Evolutionary conservation across 768 basidiomycete species (phyloP), one percentile per base, ranked within the genome.

Genomic region (Phylloporus rhodoxanthus): DNA sequence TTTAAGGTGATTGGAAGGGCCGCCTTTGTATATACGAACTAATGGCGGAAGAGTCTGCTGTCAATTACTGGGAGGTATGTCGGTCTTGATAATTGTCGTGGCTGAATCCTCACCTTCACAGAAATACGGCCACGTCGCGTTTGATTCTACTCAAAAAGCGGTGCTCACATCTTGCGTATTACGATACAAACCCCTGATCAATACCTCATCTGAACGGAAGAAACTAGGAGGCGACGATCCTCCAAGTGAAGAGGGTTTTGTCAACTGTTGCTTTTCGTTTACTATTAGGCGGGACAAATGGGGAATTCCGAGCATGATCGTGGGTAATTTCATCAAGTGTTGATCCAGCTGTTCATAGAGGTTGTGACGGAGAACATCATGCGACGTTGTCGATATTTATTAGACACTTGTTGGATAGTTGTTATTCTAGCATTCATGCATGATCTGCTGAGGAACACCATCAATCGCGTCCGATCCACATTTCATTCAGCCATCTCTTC

Each of bases 41-140:
- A 42, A 96, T 99, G 94, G 87, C 93, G 1, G 95, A 99, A 67
- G 93, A 95, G 64, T 87, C 85, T 1, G 92, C 93, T 3, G 93
- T 96, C 36, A 92, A 94, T 64, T 97, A 96, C 61, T 97, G 92
- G 91, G 94, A 98, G 82, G 91, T 87, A 30, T 36, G 77, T 58
- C 19, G 21, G 37, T 5, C 17, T 32, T 28, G 7, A 19, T 23
- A 10, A 9, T 20, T 11, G 17, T 19, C 2, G 5, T 48, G 11
- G 26, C 17, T 15, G 23, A 21, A 13, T 44, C 21, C 54, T 29
- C 6, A 40, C 30, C 7, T 17, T 8, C n/a, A 34, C 66, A 92
- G 88, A 93, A 96, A 85, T 96, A 96, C 61, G 92, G 91, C 48
- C 82, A 87, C 49, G 89, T 94, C 56, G 92, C 91, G 0, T 93